phyloP scores from a whole-genome alignment of 106 monocot species.

The Dendrobium huoshanense region DNA sequence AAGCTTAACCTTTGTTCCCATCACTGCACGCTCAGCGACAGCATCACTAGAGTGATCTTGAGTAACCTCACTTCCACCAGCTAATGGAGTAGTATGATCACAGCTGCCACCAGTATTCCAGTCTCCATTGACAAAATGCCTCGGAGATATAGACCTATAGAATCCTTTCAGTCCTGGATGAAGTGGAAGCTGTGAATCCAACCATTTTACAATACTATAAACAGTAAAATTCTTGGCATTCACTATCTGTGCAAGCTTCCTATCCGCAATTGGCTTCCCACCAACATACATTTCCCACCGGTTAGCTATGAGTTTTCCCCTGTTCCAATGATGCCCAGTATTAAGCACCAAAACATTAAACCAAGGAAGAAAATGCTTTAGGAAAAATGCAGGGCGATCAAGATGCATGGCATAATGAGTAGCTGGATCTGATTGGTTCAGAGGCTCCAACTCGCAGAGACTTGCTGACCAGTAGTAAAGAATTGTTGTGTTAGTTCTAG shows the following conservation, averaged over 20 bases:
- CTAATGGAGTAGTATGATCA: conserved; percentile 56
- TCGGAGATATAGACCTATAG: conserved; percentile 70
- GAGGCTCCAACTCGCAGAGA: conserved; percentile 69
- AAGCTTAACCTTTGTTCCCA: conserved; percentile 63
- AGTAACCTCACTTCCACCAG: conserved; percentile 47
- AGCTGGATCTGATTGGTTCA: conserved; percentile 31
- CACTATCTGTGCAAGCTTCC: conserved; percentile 34
- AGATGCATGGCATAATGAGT: conserved; percentile 70
- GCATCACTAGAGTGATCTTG: conserved; percentile 51
- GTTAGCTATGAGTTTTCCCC: conserved; percentile 72
- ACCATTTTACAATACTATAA: conserved; percentile 59
- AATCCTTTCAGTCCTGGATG: conserved; percentile 61
- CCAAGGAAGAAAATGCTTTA: conserved; percentile 37
- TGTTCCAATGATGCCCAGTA: conserved; percentile 96
- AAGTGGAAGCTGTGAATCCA: conserved; percentile 47
- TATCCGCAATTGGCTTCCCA: conserved; percentile 42
- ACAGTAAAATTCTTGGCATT: conserved; percentile 60
- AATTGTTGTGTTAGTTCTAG: conserved; percentile 67
- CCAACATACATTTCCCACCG: conserved; percentile 67
- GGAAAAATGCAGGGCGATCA: conserved; percentile 62
- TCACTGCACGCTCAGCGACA: conserved; percentile 42
- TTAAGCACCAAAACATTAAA: conserved; percentile 82
- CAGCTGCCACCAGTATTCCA: conserved; percentile 99
- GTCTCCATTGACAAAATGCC: conserved; percentile 87
- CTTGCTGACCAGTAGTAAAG: conserved; percentile 87